These are phyloP conservation scores for Lactifluus subvellereus DNA, from an alignment of 768 basidiomycete species.

Conservation along the genomic window DNA sequence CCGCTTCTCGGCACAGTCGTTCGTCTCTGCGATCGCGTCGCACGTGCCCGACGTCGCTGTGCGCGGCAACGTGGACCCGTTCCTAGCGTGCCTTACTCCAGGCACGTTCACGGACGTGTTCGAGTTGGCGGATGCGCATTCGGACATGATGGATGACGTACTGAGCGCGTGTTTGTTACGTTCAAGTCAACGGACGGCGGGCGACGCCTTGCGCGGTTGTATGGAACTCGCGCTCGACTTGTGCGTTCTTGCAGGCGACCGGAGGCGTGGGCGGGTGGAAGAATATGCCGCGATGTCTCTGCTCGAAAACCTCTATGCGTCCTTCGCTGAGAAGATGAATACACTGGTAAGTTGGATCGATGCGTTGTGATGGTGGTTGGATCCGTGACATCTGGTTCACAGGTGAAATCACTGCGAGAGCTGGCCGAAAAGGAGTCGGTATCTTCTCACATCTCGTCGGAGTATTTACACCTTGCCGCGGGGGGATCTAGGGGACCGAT, in stretches of 20 bases:
- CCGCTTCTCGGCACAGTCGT: conserved; percentile 67
- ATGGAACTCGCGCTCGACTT: conserved; percentile 65
- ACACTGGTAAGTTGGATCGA: conserved; percentile 45
- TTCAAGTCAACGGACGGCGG: conserved; percentile 57
- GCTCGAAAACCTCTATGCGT: conserved; percentile 48
- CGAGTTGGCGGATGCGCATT: conserved; percentile 61
- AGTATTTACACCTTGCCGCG: conserved; percentile 20
- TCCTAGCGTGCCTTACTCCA: conserved; percentile 37
- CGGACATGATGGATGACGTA: conserved; percentile 63
- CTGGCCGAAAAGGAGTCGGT: conserved; percentile 45
- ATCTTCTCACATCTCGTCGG: conserved; percentile 21
- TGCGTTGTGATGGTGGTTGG: background rate
- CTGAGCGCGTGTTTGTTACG: conserved; percentile 70
- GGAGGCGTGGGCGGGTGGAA: conserved; percentile 46
- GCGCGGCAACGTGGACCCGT: conserved; percentile 66
- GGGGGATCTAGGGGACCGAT: conserved; percentile 11
- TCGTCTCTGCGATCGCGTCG: conserved; percentile 57
- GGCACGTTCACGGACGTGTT: conserved; percentile 63
- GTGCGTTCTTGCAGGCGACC: conserved; percentile 56
- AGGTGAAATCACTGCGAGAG: conserved; percentile 54
- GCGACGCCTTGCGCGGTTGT: conserved; percentile 56
- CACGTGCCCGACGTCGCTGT: conserved; percentile 84
- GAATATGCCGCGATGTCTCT: conserved; percentile 60
- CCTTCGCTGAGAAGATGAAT: conserved; percentile 51
- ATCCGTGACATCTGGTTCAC: conserved; percentile 17